Evolutionary conservation across 495 filamentous ascomycete species (phyloP).

Genomic region (Hapsidospora chrysogenum): DNA sequence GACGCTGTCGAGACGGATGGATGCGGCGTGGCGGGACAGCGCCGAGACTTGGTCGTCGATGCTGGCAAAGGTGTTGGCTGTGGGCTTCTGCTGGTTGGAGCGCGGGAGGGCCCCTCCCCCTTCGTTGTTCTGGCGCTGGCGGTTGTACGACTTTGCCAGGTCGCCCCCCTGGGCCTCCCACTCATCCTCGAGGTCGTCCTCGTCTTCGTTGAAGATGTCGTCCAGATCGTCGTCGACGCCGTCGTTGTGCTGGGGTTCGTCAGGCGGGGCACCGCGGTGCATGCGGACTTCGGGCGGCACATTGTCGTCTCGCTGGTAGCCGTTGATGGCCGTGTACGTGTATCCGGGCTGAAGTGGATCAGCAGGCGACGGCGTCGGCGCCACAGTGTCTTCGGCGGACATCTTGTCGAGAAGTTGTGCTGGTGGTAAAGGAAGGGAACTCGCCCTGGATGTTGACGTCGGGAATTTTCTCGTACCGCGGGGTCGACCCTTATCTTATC

Average conservation of each 20-base stretch:
- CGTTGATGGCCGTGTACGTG: constrained; percentile 11
- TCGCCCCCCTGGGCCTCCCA: constrained; percentile 45
- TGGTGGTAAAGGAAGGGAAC: too few relatives aligned
- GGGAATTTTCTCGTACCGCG: too few relatives aligned
- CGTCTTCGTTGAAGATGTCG: constrained; percentile 39
- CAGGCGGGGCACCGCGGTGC: constrained; percentile 1
- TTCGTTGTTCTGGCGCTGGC: constrained; percentile 46
- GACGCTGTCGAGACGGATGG: constrained; percentile 66
- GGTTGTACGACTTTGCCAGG: constrained; percentile 82
- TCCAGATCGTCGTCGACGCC: constrained; percentile 28
- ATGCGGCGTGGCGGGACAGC: constrained; percentile 71
- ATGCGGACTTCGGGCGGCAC: constrained; percentile 8
- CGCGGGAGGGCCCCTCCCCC: constrained; percentile 41
- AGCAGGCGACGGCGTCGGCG: constrained; percentile 13
- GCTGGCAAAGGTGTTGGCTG: constrained; percentile 55
- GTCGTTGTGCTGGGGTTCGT: constrained; percentile 6
- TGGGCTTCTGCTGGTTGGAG: constrained; percentile 70
- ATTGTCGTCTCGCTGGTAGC: constrained; percentile 12
- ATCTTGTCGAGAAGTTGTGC: constrained; percentile 7
- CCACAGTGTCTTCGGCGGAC: constrained; percentile 1
- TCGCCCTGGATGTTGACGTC: too few relatives aligned
- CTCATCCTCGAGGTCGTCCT: constrained; percentile 43
- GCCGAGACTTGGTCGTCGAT: constrained; percentile 79
- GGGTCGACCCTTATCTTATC: too few relatives aligned
- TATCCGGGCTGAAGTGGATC: constrained; percentile 17